These are phyloP conservation scores for Sicyos baderoa DNA, from an alignment of 306 rosid genomes.

Conservation along the genomic window DNA sequence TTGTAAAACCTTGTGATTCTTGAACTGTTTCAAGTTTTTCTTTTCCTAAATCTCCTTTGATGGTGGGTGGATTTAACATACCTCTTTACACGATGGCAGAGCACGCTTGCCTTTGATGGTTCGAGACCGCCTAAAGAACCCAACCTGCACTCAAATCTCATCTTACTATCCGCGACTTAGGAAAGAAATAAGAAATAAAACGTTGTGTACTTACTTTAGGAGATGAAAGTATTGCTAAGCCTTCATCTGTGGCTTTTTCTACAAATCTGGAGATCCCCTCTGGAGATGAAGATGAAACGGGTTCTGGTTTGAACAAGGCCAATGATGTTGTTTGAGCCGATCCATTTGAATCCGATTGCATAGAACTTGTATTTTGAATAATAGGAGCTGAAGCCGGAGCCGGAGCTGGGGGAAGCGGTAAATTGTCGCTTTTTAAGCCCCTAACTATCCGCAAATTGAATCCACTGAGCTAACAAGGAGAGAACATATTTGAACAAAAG, in stretches of 20 bases:
- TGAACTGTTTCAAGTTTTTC: background rate
- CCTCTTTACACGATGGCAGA: constrained; percentile 79
- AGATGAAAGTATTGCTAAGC: too few relatives aligned
- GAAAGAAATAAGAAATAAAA: constrained; percentile 13
- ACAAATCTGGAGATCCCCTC: too few relatives aligned
- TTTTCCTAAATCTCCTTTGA: background rate
- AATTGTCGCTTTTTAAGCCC: constrained; percentile 28
- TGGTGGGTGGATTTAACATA: constrained; percentile 19
- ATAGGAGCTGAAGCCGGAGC: constrained; percentile 32
- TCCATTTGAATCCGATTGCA: constrained; percentile 38
- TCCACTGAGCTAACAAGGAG: constrained; percentile 52
- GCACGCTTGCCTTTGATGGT: constrained; percentile 79
- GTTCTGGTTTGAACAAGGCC: constrained; percentile 28
- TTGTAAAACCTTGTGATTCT: background rate
- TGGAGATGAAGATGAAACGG: too few relatives aligned
- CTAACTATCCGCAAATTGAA: constrained; percentile 56
- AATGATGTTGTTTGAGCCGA: constrained; percentile 46
- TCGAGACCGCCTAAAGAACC: constrained; percentile 67
- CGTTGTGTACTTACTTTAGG: constrained; percentile 11
- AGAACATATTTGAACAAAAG: constrained; percentile 17
- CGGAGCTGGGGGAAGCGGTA: constrained; percentile 34
- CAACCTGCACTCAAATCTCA: constrained; percentile 58
- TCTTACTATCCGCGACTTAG: constrained; percentile 3
- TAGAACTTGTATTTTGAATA: constrained; percentile 26
- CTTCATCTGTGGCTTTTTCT: too few relatives aligned